Percentiles rank a stretch among this genome's conserved stretches.
Conservation (phyloP, 2,329 filamentous ascomycete genomes). For the Allantophomopsis lycopodina region DNA sequence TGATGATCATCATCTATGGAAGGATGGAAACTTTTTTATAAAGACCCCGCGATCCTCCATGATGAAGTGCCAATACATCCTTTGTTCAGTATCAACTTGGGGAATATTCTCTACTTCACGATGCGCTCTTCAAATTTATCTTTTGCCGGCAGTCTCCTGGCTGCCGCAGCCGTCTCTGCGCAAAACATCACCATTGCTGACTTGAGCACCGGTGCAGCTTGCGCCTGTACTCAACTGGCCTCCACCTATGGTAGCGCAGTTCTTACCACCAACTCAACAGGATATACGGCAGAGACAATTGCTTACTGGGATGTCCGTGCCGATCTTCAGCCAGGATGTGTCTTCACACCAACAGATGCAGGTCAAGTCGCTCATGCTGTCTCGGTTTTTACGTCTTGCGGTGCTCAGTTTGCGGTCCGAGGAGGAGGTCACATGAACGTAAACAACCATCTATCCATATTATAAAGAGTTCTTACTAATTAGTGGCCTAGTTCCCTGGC, state of each 20-base stretch:
- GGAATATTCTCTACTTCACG: too few species aligned
- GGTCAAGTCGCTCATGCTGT: constrained; percentile 2
- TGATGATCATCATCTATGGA: too few species aligned
- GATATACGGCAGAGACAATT: constrained; percentile 12
- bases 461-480: too few species aligned
- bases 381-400: constrained; percentile 10
- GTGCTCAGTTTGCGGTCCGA: constrained; percentile 27
- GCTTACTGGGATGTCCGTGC: constrained; percentile 17
- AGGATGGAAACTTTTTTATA: too few species aligned
- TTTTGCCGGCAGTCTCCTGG: too few species aligned
- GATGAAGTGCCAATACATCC: too few species aligned
- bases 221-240: constrained; percentile 4
- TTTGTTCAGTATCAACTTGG: too few species aligned
- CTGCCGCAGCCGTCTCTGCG: too few species aligned
- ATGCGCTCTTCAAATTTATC: too few species aligned
- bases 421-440: constrained; percentile 3
- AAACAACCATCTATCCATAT: too few species aligned
- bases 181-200: too few species aligned
- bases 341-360: background rate
- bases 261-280: constrained; percentile 2
- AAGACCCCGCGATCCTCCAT: too few species aligned
- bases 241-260: background rate
- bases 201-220: constrained; percentile 1
- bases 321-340: constrained; percentile 7
- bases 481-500: constrained; percentile 28